These are phyloP conservation scores for Ophiostoma novo-ulmi DNA, from an alignment of 2,329 filamentous ascomycete genomes.

Conservation along the genomic window DNA sequence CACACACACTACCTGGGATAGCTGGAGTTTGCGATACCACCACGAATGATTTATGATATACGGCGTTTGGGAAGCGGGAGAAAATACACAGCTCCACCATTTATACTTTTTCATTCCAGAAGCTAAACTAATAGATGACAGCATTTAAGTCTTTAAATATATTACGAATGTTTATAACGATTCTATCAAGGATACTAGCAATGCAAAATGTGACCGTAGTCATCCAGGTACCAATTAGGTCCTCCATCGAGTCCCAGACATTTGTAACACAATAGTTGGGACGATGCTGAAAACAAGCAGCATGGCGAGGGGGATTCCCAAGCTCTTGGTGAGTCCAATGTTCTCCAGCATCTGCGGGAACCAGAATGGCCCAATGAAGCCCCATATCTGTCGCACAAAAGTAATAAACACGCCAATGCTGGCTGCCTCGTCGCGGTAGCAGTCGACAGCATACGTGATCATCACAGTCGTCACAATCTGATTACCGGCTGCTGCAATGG, in stretches of 20 bases:
- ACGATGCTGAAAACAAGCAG: neutral
- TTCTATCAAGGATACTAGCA: neutral
- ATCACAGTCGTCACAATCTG: slow-evolving; percentile 57
- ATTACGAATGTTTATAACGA: neutral
- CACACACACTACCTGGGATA: neutral
- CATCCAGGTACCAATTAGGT: neutral
- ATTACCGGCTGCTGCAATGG: slow-evolving; percentile 49
- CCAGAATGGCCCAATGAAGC: slow-evolving; percentile 44
- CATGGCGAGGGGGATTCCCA: slow-evolving; percentile 10
- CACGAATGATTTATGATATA: neutral
- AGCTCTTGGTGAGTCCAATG: slow-evolving; percentile 8
- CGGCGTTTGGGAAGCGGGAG: neutral
- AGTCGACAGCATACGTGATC: slow-evolving; percentile 57
- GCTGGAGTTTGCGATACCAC: neutral
- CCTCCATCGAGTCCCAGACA: neutral
- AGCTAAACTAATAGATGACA: neutral
- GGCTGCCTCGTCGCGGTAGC: slow-evolving; percentile 47
- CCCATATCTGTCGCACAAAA: slow-evolving; percentile 50
- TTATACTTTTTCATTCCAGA: neutral
- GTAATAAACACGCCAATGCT: slow-evolving; percentile 56
- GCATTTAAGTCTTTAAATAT: neutral
- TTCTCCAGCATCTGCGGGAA: slow-evolving; percentile 21
- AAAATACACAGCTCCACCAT: neutral
- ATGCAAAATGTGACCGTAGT: neutral
- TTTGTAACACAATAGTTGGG: slow-evolving; percentile 7